Evolutionary conservation across 306 rosid species (phyloP), one percentile per base, ranked within the genome.

Genomic region (Vigna trinervia): DNA sequence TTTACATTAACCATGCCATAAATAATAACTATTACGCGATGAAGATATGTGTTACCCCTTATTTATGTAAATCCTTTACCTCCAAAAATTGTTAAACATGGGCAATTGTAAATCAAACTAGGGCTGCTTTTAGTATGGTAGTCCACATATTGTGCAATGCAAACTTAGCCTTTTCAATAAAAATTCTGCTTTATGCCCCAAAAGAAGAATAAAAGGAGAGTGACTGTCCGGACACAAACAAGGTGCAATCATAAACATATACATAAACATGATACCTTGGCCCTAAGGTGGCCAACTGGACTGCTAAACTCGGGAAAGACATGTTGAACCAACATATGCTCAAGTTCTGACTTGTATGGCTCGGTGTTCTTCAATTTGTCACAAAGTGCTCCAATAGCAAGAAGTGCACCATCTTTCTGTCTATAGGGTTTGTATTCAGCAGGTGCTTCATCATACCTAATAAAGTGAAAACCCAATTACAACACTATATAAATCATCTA

Each of bases 391-490:
- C 98, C 98, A 71, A 94, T 92, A 58, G 97, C 98, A 84, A 94
- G 98, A 78, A 94, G 97, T n/a, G 97, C 95, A 4, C 98, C 98
- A 75, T 94, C 98, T 77, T 94, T 94, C 89, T 90, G 95, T 63
- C 96, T 88, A 54, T 90, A 94, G 36, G 93, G 90, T 79, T 92
- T 94, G 85, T 83, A 88, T 82, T 89, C 96, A 70, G 67, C 69
- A 9, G 96, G 86, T 65, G 97, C 83, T 87, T 89, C 96, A 59
- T 90, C 96, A 73, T 94, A 94, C 83, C 98, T 94, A 83, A 62
- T 72, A 75, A 57, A 84, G 34, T 23, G 56, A 74, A 78, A 47
- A 43, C 20, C 51, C 62, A 73, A 32, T 23, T 53, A 75, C 1
- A 28, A 46, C 73, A 71, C 50, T 41, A 65, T 41, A 65, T 51